phyloP scores from a whole-genome alignment of 2,329 filamentous ascomycete genomes.

The Fusarium sp. region DNA sequence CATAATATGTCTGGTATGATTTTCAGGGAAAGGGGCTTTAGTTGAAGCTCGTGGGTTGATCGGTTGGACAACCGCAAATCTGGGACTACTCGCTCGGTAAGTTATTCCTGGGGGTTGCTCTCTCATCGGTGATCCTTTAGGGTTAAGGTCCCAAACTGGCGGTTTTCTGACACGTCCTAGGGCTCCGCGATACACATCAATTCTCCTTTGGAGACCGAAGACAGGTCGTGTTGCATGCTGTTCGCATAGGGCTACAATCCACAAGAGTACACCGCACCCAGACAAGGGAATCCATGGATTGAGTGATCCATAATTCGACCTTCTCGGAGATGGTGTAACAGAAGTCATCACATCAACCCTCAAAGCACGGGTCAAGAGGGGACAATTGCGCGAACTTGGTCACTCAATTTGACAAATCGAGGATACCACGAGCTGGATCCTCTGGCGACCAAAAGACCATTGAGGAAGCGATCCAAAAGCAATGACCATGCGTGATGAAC shows the following conservation, averaged over 20 bases:
- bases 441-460: neutral
- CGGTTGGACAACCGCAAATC: conserved; percentile 4
- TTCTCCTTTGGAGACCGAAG: conserved; percentile 4
- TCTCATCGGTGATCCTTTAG: conserved; percentile 9
- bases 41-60: neutral
- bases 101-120: neutral
- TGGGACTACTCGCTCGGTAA: neutral
- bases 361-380: neutral
- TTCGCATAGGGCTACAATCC: neutral
- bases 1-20: conserved; percentile 12
- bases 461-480: neutral
- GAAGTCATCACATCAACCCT: neutral
- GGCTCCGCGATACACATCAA: neutral
- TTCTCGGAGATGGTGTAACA: neutral
- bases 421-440: neutral
- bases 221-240: neutral
- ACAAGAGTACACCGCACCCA: neutral
- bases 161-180: conserved; percentile 6
- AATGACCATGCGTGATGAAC: neutral
- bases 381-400: conserved; percentile 1
- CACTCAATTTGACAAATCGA: neutral
- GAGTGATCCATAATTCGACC: neutral
- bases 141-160: conserved; percentile 1
- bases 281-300: neutral
- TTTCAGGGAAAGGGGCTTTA: neutral